phyloP scores from a whole-genome alignment of 768 basidiomycete genomes.

The Psilocybe cubensis region DNA sequence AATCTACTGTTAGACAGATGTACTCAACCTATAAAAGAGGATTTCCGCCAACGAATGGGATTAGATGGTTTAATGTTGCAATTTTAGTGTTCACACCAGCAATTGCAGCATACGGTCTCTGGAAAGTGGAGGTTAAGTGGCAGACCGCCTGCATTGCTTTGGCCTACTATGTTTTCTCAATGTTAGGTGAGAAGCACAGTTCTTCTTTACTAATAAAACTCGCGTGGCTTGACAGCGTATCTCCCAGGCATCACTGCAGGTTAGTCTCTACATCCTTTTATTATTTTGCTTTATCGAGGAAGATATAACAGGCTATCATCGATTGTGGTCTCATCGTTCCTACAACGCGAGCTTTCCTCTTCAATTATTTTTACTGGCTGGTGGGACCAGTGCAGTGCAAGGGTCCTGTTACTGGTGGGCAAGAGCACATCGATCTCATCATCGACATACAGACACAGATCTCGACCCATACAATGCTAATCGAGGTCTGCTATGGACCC shows the following conservation, averaged over 20 bases:
- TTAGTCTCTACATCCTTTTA: slow-evolving; percentile 19
- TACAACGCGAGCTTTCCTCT: slow-evolving; percentile 78
- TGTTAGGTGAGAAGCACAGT: slow-evolving; percentile 60
- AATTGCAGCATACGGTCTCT: slow-evolving; percentile 70
- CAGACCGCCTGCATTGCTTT: slow-evolving; percentile 65
- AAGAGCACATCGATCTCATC: slow-evolving; percentile 81
- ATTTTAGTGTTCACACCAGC: slow-evolving; percentile 73
- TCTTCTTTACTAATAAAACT: slow-evolving; percentile 8
- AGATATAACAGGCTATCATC: slow-evolving; percentile 65
- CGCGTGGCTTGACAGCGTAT: slow-evolving; percentile 12
- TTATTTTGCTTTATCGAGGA: slow-evolving; percentile 2
- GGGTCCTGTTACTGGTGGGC: slow-evolving; percentile 92
- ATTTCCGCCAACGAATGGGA: slow-evolving; percentile 54
- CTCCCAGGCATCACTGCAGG: slow-evolving; percentile 53
- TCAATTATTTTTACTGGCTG: slow-evolving; percentile 70
- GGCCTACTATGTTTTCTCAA: slow-evolving; percentile 84
- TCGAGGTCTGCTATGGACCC: slow-evolving; percentile 78
- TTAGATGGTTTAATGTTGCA: slow-evolving; percentile 80
- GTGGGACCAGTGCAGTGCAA: slow-evolving; percentile 83
- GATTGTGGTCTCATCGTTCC: slow-evolving; percentile 85
- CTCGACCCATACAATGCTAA: slow-evolving; percentile 85
- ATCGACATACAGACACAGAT: slow-evolving; percentile 85
- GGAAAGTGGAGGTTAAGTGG: slow-evolving; percentile 43
- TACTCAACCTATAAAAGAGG: slow-evolving; percentile 20
- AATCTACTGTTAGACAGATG: slow-evolving; percentile 7